Percentiles rank a stretch among this genome's conserved stretches.
phyloP scores from a whole-genome alignment of 495 filamentous ascomycete species.

The Neurospora sp. region DNA sequence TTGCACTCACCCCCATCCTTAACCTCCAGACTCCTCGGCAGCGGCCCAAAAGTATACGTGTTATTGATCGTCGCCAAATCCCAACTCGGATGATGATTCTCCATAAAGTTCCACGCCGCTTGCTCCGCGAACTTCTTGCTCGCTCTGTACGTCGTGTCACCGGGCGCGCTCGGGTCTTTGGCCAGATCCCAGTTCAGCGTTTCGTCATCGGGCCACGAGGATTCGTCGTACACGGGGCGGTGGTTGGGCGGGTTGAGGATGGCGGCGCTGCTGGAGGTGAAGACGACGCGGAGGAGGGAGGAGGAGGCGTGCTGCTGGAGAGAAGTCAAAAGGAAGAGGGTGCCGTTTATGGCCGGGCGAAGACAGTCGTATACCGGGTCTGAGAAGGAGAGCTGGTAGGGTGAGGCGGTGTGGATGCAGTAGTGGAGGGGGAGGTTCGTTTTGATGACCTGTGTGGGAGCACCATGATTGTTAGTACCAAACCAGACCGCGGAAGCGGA shows the following conservation, averaged over 20 bases:
- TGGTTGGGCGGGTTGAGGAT: slow-evolving; percentile 28
- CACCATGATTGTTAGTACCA: not conserved
- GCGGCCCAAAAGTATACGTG: slow-evolving; percentile 35
- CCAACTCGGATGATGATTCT: slow-evolving; percentile 22
- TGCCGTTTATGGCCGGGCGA: slow-evolving; percentile 35
- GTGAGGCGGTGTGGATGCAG: slow-evolving; percentile 36
- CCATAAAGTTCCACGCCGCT: slow-evolving; percentile 34
- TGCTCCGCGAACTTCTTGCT: slow-evolving; percentile 39
- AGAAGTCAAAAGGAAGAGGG: slow-evolving; percentile 29
- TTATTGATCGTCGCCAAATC: slow-evolving; percentile 34
- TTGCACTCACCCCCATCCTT: not conserved
- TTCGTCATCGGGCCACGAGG: slow-evolving; percentile 20
- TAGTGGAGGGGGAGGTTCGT: slow-evolving; percentile 24
- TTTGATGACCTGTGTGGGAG: slow-evolving; percentile 11
- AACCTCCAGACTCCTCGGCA: slow-evolving; percentile 23
- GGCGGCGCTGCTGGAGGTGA: slow-evolving; percentile 36
- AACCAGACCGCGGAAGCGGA: not conserved
- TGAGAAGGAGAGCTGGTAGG: slow-evolving; percentile 25
- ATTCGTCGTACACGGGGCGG: slow-evolving; percentile 29
- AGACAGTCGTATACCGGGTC: slow-evolving; percentile 31
- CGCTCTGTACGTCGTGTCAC: slow-evolving; percentile 22
- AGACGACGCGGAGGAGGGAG: slow-evolving; percentile 30
- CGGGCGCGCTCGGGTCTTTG: slow-evolving; percentile 3
- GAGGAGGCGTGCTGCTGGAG: slow-evolving; percentile 20
- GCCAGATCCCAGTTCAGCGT: slow-evolving; percentile 26